Evolutionary conservation across 257 asterid genomes (phyloP).

Genomic region (Lavandula angustifolia): DNA sequence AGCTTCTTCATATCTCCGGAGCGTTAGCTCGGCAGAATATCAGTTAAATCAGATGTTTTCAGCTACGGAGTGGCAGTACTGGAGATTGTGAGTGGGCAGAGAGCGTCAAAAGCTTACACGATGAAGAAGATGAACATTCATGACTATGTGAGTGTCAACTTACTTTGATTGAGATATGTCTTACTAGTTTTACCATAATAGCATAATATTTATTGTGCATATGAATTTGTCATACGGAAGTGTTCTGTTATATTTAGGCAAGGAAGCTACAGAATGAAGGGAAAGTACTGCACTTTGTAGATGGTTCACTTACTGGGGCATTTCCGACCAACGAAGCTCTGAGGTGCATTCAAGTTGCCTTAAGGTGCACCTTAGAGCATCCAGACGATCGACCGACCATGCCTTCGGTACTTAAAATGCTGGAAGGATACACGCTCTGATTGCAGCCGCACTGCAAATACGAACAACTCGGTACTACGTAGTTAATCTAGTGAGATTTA

Average conservation of each 20-base stretch:
- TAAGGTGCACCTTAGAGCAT: conserved; percentile 23
- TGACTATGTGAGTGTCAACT: conserved; percentile 12
- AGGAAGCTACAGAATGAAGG: conserved; percentile 25
- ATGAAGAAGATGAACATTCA: conserved; percentile 1
- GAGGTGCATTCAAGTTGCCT: conserved; percentile 33
- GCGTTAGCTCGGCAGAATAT: conserved; percentile 7
- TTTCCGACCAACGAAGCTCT: conserved; percentile 19
- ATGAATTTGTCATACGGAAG: background rate
- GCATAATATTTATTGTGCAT: too few relatives aligned
- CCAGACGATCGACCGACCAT: conserved; percentile 31
- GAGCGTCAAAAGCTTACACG: too few relatives aligned
- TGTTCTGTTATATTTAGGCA: background rate
- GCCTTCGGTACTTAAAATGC: conserved; percentile 20
- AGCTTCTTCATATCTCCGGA: conserved; percentile 36
- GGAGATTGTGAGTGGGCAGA: conserved; percentile 34
- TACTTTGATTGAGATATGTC: background rate
- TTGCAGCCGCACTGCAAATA: background rate
- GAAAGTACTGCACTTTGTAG: conserved; percentile 23
- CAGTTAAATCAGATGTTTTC: conserved; percentile 31
- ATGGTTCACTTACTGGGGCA: conserved; percentile 14
- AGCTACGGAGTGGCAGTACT: conserved; percentile 33
- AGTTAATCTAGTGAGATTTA: too few relatives aligned
- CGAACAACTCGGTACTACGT: too few relatives aligned
- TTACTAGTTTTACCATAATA: background rate
- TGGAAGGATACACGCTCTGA: conserved; percentile 12